phyloP scores from a whole-genome alignment of 1,284 basidiomycete species.

The Heterobasidion irregulare region DNA sequence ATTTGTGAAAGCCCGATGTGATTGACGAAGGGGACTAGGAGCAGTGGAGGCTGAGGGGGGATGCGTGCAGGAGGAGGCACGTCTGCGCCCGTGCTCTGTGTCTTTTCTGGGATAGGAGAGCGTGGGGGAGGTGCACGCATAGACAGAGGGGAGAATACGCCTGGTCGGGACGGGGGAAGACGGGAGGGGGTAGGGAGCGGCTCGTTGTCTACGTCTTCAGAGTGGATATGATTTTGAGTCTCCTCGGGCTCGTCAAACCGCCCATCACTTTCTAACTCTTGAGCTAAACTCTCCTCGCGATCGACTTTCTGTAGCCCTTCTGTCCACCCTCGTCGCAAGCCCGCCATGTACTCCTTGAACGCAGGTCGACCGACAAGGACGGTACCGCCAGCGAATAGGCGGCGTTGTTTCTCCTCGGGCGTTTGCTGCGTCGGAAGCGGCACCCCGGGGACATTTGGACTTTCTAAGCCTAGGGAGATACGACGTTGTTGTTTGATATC shows the following conservation, averaged over 20 bases:
- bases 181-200: conserved; percentile 32
- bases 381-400: conserved; percentile 75
- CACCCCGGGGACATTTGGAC: conserved; percentile 31
- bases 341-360: conserved; percentile 92
- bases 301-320: conserved; percentile 64
- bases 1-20: conserved; percentile 84
- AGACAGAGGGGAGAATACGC: conserved; percentile 31
- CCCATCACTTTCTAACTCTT: conserved; percentile 63
- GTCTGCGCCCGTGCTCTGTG: conserved; percentile 14
- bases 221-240: conserved; percentile 7
- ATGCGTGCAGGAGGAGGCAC: conserved; percentile 48
- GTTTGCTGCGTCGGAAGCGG: conserved; percentile 51
- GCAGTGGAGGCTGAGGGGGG: conserved; percentile 75
- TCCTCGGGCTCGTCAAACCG: conserved; percentile 63
- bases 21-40: conserved; percentile 84
- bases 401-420: conserved; percentile 45
- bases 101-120: conserved; percentile 7
- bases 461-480: conserved; percentile 53
- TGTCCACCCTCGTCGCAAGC: conserved; percentile 83
- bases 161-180: conserved; percentile 27
- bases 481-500: conserved; percentile 63
- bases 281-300: conserved; percentile 69
- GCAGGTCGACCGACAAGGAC: conserved; percentile 88
- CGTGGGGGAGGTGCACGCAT: conserved; percentile 1
- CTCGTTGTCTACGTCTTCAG: conserved; percentile 20